A percentile compares a stretch with the other conserved stretches of the same genome.
These are phyloP conservation scores for Bothriochloa decipiens DNA, from an alignment of 176 grass and related monocot genomes.

Conservation along the genomic window DNA sequence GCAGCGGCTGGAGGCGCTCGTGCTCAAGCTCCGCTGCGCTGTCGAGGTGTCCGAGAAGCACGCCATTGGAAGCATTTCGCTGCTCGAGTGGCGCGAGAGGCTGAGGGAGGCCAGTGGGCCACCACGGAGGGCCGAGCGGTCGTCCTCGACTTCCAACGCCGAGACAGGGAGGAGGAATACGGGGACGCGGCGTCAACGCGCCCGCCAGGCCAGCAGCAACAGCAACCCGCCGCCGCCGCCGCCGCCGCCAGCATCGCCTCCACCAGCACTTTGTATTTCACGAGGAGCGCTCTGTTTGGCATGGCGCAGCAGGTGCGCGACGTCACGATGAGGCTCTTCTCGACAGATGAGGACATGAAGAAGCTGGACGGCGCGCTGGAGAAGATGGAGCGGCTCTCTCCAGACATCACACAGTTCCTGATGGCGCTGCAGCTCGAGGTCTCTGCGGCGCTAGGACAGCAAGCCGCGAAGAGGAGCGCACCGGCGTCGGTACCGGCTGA, in stretches of 20 bases:
- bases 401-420: conserved; percentile 23
- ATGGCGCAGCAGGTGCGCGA: neutral
- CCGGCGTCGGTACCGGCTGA: neutral
- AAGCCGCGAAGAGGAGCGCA: neutral
- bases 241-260: neutral
- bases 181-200: neutral
- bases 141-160: conserved; percentile 28
- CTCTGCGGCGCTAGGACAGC: neutral
- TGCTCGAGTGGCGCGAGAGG: conserved; percentile 31
- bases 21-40: conserved; percentile 2
- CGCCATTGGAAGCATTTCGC: neutral
- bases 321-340: neutral
- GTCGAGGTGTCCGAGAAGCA: conserved; percentile 22
- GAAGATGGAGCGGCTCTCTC: neutral
- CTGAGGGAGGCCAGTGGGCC: neutral
- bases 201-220: neutral
- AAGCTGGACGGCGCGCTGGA: conserved; percentile 1
- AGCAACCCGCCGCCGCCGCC: neutral
- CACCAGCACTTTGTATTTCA: neutral
- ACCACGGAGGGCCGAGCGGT: neutral
- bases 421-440: conserved; percentile 16
- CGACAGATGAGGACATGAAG: neutral
- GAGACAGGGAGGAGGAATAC: neutral
- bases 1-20: conserved; percentile 23
- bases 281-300: neutral